Base-by-base conservation (phyloP, 2,329 filamentous ascomycete genomes). In the Fusarium sp. region DNA sequence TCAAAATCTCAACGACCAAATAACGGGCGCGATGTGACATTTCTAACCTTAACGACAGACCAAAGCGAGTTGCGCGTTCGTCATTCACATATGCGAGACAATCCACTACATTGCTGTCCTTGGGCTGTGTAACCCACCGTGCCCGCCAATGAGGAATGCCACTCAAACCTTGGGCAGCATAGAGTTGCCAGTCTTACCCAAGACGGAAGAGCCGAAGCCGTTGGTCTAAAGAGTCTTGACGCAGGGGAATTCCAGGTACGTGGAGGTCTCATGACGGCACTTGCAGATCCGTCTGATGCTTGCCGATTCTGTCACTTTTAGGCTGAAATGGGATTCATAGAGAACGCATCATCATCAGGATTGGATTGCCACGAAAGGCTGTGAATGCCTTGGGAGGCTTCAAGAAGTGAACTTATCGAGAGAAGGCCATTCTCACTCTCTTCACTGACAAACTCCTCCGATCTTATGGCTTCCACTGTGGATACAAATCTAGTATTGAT, bases 231-330 rank as follows among this genome's bases (percentile, higher is more conserved):
- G 4, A 44, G 9, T 36, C 38, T 49, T 51, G 52, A 68, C 24
- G 68, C 68, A 68, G 36, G 52, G 68, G 52, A 59, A 69, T 68
- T 64, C 44, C 68, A 44, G 68, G 69, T 64, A 51, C 57, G n/a
- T n/a, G 69, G 63, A 26, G 18, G 48, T 41, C 47, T 31, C 20
- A 22, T 68, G 62, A 38, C 35, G 13, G 33, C 3, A 44, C 20
- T 41, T 39, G 48, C 42, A 62, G 47, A 54, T 62, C 54, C 18
- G n/a, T 22, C 12, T 56, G 42, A 17, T 31, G n/a, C 26, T 14
- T 55, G 14, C 5, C 36, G 14, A 44, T 7, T 20, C 7, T 35
- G 28, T 33, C 14, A 26, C n/a, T 14, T 42, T 42, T 20, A 35
- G 6, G 33, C 13, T 10, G 17, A 14, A 38, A 44, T 20, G 26